These are phyloP conservation scores for Aureococcus anophagefferens DNA, from an alignment of 108 stramenopile genomes.

Conservation along the genomic window DNA sequence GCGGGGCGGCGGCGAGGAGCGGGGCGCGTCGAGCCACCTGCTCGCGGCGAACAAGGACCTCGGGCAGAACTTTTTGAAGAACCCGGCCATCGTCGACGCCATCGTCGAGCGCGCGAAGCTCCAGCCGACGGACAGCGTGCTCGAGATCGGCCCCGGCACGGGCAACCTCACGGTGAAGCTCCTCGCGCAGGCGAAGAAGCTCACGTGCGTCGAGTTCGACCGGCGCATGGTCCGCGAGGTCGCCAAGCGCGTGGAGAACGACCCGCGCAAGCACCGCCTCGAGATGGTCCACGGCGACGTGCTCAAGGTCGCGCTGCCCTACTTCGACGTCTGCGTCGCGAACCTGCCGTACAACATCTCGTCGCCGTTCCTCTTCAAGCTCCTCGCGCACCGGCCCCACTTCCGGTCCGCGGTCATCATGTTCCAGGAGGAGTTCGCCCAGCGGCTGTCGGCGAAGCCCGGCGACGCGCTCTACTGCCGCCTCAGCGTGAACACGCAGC, in stretches of 20 bases:
- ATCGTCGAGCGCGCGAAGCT: slow-evolving; percentile 86
- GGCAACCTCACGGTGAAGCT: slow-evolving; percentile 97
- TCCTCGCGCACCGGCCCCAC: slow-evolving; percentile 82
- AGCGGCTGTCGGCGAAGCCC: slow-evolving; percentile 80
- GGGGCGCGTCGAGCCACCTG: slow-evolving; percentile 20
- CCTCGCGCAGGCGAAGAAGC: slow-evolving; percentile 69
- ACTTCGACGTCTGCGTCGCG: slow-evolving; percentile 94
- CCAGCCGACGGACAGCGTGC: slow-evolving; percentile 69
- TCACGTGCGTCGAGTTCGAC: slow-evolving; percentile 93
- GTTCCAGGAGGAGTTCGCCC: slow-evolving; percentile 96
- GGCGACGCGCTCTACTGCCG: slow-evolving; percentile 92
- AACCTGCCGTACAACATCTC: slow-evolving; percentile 98
- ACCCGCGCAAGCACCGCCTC: slow-evolving; percentile 58
- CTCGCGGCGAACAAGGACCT: slow-evolving; percentile 65
- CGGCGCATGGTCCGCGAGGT: slow-evolving; percentile 95
- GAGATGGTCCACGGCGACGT: slow-evolving; percentile 91
- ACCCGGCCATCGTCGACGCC: slow-evolving; percentile 92
- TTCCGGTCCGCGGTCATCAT: slow-evolving; percentile 94
- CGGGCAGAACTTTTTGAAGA: slow-evolving; percentile 98
- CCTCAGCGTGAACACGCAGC: slow-evolving; percentile 91
- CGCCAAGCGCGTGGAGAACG: slow-evolving; percentile 88
- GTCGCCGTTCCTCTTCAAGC: slow-evolving; percentile 84
- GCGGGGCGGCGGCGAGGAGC: slow-evolving; percentile 7
- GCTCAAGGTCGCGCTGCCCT: slow-evolving; percentile 85
- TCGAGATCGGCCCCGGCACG: slow-evolving; percentile 86